phyloP scores from a whole-genome alignment of 1,284 basidiomycete species.

The Singerocomus inundabilis region DNA sequence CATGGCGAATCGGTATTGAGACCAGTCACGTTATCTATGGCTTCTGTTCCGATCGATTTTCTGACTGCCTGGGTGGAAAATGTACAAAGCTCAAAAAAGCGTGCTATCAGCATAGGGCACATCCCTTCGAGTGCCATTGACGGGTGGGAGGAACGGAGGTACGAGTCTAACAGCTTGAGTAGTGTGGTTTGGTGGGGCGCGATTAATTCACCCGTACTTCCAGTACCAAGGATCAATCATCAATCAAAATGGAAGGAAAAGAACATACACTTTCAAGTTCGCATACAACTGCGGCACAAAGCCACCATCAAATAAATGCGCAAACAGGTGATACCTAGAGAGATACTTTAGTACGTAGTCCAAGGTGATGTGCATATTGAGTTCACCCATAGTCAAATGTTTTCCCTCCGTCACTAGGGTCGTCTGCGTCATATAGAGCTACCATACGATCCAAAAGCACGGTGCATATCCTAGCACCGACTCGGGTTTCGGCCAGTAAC shows the following conservation, averaged over 20 bases:
- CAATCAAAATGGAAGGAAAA: neutral
- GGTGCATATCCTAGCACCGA: constrained; percentile 62
- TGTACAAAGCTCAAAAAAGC: constrained; percentile 53
- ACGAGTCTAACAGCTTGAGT: constrained; percentile 84
- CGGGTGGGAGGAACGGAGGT: constrained; percentile 52
- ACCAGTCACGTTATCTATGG: neutral
- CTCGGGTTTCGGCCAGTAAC: constrained; percentile 47
- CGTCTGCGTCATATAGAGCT: constrained; percentile 60
- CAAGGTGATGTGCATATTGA: neutral
- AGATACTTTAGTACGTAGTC: constrained; percentile 6
- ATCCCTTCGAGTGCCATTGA: constrained; percentile 40
- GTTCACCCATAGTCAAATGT: constrained; percentile 76
- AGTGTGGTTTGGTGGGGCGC: constrained; percentile 80
- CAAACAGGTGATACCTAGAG: constrained; percentile 54
- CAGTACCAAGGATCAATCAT: constrained; percentile 13
- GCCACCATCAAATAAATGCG: constrained; percentile 51
- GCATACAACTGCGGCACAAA: constrained; percentile 49
- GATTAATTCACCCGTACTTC: constrained; percentile 68
- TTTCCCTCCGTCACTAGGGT: constrained; percentile 54
- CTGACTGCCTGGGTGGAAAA: constrained; percentile 54
- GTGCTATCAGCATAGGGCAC: constrained; percentile 48
- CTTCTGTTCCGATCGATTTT: constrained; percentile 41
- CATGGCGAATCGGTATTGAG: neutral
- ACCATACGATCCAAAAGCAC: constrained; percentile 67
- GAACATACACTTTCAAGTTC: constrained; percentile 50